phyloP scores from a whole-genome alignment of 78 protist genomes.

The Dictyostelium purpureum region DNA sequence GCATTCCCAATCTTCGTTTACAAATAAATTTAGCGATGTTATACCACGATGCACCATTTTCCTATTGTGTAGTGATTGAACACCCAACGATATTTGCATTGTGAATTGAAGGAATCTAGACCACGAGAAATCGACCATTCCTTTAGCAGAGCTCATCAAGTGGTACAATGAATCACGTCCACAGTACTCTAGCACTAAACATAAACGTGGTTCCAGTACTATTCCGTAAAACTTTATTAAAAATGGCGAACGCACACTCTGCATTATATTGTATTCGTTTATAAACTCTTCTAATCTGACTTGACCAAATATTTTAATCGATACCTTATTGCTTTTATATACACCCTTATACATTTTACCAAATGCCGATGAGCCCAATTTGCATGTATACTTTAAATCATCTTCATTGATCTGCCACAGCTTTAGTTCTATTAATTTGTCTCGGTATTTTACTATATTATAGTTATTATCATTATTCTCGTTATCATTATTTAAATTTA shows the following conservation, averaged over 20 bases:
- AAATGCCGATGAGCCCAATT: conserved; percentile 54
- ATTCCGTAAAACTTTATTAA: not conserved
- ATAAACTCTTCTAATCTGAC: conserved; percentile 68
- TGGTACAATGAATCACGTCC: conserved; percentile 40
- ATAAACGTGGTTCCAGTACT: conserved; percentile 67
- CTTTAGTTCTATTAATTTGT: not conserved
- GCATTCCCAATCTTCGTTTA: conserved; percentile 67
- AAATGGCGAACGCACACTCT: conserved; percentile 34
- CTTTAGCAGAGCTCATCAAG: conserved; percentile 37
- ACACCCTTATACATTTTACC: conserved; percentile 67
- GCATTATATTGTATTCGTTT: conserved; percentile 80
- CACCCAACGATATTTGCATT: conserved; percentile 41
- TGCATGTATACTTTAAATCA: conserved; percentile 6
- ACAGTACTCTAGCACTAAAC: conserved; percentile 79
- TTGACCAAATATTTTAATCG: conserved; percentile 67
- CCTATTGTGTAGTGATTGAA: conserved; percentile 77
- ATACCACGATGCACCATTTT: conserved; percentile 77
- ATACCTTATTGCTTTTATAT: conserved; percentile 52
- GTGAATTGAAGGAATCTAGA: conserved; percentile 33
- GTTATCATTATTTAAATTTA: not conserved
- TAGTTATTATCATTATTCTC: not conserved
- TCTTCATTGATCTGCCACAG: conserved; percentile 38
- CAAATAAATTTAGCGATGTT: conserved; percentile 62
- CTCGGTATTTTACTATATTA: not conserved
- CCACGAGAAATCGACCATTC: conserved; percentile 67